phyloP scores from a whole-genome alignment of 2,329 filamentous ascomycete species.

The Alternaria conjuncta region DNA sequence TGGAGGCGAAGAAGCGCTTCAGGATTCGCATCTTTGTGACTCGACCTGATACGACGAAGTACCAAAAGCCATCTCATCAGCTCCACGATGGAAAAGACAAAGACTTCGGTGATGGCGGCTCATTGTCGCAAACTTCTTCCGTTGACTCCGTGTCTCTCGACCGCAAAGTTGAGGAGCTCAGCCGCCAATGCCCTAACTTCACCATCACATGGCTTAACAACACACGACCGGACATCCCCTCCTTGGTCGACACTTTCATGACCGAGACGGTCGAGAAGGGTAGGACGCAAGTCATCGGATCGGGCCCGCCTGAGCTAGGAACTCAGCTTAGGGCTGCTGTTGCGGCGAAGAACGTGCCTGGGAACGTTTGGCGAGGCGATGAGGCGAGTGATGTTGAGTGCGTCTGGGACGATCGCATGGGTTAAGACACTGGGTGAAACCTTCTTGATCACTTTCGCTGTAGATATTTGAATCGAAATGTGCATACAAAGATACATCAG shows the following conservation, averaged over 20 bases:
- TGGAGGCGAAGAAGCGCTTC: background rate
- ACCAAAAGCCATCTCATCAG: background rate
- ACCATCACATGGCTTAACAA: slow-evolving; percentile 7
- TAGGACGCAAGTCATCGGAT: background rate
- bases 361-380: slow-evolving; percentile 2
- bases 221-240: background rate
- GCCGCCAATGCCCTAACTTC: slow-evolving; percentile 1
- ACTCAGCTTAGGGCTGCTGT: slow-evolving; percentile 8
- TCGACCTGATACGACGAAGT: background rate
- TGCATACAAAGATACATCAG: background rate
- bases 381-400: slow-evolving; percentile 5
- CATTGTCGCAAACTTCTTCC: background rate
- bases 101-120: background rate
- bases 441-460: background rate
- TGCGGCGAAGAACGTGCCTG: slow-evolving; percentile 5
- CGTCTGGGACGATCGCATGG: slow-evolving; percentile 10
- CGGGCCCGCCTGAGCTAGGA: background rate
- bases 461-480: background rate
- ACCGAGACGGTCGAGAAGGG: slow-evolving; percentile 4
- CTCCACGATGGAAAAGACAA: background rate
- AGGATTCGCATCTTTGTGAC: slow-evolving; percentile 6
- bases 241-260: slow-evolving; percentile 2
- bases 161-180: slow-evolving; percentile 1
- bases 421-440: background rate
- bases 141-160: background rate